phyloP scores from a whole-genome alignment of 2,329 filamentous ascomycete genomes.

The Talaromyces sp. region DNA sequence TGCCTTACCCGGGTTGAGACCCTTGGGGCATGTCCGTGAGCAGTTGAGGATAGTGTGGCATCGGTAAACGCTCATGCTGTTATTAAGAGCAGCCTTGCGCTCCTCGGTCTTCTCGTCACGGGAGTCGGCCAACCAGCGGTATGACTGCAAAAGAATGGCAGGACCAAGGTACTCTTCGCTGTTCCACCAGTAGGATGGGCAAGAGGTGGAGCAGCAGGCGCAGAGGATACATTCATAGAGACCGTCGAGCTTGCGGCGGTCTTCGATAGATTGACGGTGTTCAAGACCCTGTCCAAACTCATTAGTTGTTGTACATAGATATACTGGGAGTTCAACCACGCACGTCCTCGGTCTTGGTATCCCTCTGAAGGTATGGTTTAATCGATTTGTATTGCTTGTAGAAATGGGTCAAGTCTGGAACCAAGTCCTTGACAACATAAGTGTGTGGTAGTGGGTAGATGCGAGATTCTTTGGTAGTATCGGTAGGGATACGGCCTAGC shows the following conservation, averaged over 20 bases:
- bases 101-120: slow-evolving; percentile 84
- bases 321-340: slow-evolving; percentile 33
- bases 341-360: slow-evolving; percentile 78
- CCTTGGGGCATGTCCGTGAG: slow-evolving; percentile 96
- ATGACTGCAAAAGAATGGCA: slow-evolving; percentile 92
- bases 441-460: slow-evolving; percentile 98
- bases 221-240: slow-evolving; percentile 99
- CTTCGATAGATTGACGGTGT: slow-evolving; percentile 81
- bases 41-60: slow-evolving; percentile 99
- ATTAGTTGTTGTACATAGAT: background rate
- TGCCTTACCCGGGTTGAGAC: slow-evolving; percentile 87
- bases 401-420: slow-evolving; percentile 95
- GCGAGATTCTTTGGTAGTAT: slow-evolving; percentile 74
- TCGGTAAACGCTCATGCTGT: slow-evolving; percentile 97
- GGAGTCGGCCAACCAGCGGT: slow-evolving; percentile 94
- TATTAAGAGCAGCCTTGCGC: slow-evolving; percentile 88
- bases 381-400: slow-evolving; percentile 99
- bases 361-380: slow-evolving; percentile 94
- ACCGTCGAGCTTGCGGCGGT: slow-evolving; percentile 94
- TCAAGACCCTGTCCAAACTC: slow-evolving; percentile 66
- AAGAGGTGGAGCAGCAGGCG: slow-evolving; percentile 97
- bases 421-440: slow-evolving; percentile 98
- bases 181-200: slow-evolving; percentile 99
- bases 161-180: slow-evolving; percentile 96
- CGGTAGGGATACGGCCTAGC: slow-evolving; percentile 87